Evolutionary conservation across 352 stramenopile species (phyloP).

Genomic region (Phytophthora nicotianae): DNA sequence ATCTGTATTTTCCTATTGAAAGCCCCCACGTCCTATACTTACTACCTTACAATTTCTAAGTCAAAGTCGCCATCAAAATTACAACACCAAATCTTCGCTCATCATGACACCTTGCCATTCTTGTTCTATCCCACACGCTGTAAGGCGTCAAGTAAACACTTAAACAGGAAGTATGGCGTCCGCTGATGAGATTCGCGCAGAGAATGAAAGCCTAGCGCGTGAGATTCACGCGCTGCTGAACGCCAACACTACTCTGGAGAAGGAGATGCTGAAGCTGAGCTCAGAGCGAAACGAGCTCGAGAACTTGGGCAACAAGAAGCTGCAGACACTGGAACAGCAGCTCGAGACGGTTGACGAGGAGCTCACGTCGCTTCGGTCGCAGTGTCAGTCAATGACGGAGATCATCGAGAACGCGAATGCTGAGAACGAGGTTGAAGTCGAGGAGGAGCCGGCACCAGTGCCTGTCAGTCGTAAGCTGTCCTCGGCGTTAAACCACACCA

Average conservation of each 20-base stretch:
- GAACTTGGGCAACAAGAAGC: slow-evolving; percentile 42
- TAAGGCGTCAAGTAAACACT: too few relatives aligned
- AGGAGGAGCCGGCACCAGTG: slow-evolving; percentile 26
- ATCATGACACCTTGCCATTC: too few relatives aligned
- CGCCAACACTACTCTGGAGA: slow-evolving; percentile 70
- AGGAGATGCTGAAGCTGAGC: slow-evolving; percentile 58
- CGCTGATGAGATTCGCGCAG: slow-evolving; percentile 44
- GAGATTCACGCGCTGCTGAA: slow-evolving; percentile 66
- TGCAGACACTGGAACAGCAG: slow-evolving; percentile 54
- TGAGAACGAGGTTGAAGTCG: slow-evolving; percentile 29
- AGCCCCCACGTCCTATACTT: too few relatives aligned
- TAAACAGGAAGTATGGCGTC: slow-evolving; percentile 27
- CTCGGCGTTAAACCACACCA: slow-evolving; percentile 35
- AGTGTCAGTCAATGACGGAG: slow-evolving; percentile 51
- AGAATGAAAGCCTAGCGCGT: slow-evolving; percentile 60
- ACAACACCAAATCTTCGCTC: too few relatives aligned
- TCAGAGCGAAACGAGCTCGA: slow-evolving; percentile 53
- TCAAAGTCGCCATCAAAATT: too few relatives aligned
- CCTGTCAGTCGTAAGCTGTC: slow-evolving; percentile 30
- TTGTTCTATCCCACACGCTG: too few relatives aligned
- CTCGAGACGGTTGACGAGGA: slow-evolving; percentile 46
- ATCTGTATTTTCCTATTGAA: too few relatives aligned
- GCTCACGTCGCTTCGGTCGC: slow-evolving; percentile 41
- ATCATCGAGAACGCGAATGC: slow-evolving; percentile 31
- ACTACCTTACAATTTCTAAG: too few relatives aligned